Conservation (phyloP, 2,329 filamentous ascomycete species). For the Microcyclospora pomicola region DNA sequence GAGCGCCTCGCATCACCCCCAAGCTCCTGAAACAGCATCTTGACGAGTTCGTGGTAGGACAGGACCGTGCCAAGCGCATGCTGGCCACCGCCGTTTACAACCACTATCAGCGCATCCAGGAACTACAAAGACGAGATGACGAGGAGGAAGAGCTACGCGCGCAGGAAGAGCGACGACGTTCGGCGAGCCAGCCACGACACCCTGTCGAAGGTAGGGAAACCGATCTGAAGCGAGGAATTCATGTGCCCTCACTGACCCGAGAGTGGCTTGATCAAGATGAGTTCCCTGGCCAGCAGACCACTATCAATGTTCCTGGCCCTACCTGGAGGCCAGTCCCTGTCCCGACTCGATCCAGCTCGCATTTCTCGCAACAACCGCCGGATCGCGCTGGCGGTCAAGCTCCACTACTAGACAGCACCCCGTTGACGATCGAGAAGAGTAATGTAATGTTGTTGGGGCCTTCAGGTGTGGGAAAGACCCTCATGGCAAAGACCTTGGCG, state of each 20-base stretch:
- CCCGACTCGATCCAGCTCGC: constrained; percentile 3
- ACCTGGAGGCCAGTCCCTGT: constrained; percentile 3
- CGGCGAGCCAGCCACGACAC: constrained; percentile 46
- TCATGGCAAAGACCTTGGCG: constrained; percentile 85
- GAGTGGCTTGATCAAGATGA: constrained; percentile 36
- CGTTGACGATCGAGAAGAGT: constrained; percentile 81
- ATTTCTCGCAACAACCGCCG: constrained; percentile 7
- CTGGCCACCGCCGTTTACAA: constrained; percentile 91
- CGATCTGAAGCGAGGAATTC: constrained; percentile 19
- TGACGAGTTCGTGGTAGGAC: constrained; percentile 91
- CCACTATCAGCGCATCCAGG: constrained; percentile 80
- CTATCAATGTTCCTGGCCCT: constrained; percentile 24
- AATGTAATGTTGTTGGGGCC: constrained; percentile 85
- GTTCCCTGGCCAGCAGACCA: constrained; percentile 46
- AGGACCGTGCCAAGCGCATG: constrained; percentile 87
- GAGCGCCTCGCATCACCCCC: constrained; percentile 46
- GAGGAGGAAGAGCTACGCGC: constrained; percentile 63
- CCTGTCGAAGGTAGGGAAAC: constrained; percentile 56
- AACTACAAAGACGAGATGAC: constrained; percentile 59
- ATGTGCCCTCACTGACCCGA: constrained; percentile 21
- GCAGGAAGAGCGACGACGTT: constrained; percentile 57
- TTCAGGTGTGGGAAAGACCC: constrained; percentile 89
- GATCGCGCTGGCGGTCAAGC: constrained; percentile 15
- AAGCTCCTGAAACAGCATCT: constrained; percentile 70
- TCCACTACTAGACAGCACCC: constrained; percentile 39